These are phyloP conservation scores for Irpex lacteus DNA, from an alignment of 1,284 basidiomycete genomes.

Conservation along the genomic window DNA sequence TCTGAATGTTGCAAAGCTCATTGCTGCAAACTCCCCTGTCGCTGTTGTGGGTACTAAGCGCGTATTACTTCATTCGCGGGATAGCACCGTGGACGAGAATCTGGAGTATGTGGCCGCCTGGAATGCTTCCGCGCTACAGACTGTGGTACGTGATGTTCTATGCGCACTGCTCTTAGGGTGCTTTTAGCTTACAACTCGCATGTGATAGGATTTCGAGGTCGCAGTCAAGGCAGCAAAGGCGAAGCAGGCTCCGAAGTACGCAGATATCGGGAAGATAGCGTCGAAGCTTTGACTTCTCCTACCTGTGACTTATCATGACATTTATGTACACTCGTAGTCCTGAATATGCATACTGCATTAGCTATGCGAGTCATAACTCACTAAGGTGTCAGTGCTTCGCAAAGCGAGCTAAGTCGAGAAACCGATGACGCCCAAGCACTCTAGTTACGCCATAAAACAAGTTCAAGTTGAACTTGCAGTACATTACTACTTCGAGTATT, in stretches of 20 bases:
- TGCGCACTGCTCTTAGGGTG: background rate
- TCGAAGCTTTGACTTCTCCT: constrained; percentile 17
- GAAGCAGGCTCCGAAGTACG: constrained; percentile 24
- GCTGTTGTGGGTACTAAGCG: constrained; percentile 84
- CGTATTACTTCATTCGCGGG: constrained; percentile 68
- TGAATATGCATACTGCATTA: too few species aligned
- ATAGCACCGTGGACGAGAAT: constrained; percentile 81
- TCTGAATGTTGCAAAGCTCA: constrained; percentile 60
- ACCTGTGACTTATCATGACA: too few species aligned
- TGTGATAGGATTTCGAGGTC: constrained; percentile 23
- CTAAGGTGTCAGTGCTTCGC: background rate
- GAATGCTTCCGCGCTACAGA: constrained; percentile 74
- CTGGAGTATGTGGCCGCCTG: constrained; percentile 78
- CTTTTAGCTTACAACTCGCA: background rate
- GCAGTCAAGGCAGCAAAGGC: constrained; percentile 24
- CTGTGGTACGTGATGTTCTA: constrained; percentile 43
- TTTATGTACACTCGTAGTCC: too few species aligned
- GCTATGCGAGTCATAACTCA: background rate
- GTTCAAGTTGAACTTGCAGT: background rate
- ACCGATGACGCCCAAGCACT: background rate
- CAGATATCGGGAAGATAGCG: constrained; percentile 18
- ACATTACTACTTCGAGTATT: constrained; percentile 8
- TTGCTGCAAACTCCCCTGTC: constrained; percentile 81
- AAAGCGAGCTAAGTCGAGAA: background rate
- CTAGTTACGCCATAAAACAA: background rate